A percentile compares a stretch with the other conserved stretches of the same genome.
These are phyloP conservation scores for Myxozyma sirexii DNA, from an alignment of 805 yeast genomes.

Conservation along the genomic window DNA sequence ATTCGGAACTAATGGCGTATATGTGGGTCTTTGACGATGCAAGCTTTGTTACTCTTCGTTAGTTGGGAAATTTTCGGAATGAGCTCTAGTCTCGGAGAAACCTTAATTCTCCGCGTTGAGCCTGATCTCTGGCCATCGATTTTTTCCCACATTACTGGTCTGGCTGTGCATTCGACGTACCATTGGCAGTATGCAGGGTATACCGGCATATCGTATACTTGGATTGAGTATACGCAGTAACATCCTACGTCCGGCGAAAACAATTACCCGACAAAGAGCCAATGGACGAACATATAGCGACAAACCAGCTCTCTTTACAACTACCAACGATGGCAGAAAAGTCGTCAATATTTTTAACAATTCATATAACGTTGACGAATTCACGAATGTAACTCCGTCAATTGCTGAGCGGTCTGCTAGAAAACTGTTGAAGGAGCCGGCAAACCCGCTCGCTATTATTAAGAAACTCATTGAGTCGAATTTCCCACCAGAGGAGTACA, in stretches of 20 bases:
- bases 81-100: background rate
- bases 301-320: constrained; percentile 2
- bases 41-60: too few species aligned
- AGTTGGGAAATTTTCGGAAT: constrained; percentile 10
- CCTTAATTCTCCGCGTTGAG: constrained; percentile 3
- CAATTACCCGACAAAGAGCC: background rate
- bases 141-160: background rate
- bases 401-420: constrained; percentile 70
- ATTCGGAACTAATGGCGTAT: background rate
- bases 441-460: constrained; percentile 90
- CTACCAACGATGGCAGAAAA: background rate
- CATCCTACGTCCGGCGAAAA: background rate
- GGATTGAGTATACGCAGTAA: background rate
- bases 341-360: constrained; percentile 4
- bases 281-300: background rate
- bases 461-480: constrained; percentile 70
- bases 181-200: background rate
- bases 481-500: constrained; percentile 58
- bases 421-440: constrained; percentile 67
- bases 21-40: background rate
- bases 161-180: too few species aligned
- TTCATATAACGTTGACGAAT: constrained; percentile 55
- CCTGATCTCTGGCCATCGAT: background rate
- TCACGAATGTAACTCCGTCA: constrained; percentile 83
- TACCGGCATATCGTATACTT: background rate